Evolutionary conservation across 805 yeast species (phyloP), one percentile per base, ranked within the genome.

Genomic region (Suhomyces xylopsoci): DNA sequence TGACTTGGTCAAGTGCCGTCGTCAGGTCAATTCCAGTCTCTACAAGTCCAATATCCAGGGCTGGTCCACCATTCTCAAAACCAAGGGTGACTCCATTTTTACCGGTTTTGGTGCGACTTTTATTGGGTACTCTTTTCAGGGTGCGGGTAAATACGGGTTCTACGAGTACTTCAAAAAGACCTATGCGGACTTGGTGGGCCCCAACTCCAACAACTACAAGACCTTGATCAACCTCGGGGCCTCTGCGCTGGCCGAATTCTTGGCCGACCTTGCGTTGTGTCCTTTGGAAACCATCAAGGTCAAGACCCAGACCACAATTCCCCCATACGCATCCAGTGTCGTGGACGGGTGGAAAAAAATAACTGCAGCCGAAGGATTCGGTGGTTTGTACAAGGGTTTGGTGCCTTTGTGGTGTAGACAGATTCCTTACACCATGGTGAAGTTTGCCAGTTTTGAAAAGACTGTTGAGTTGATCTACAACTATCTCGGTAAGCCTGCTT

Each of bases 371-470:
- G 94, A 86, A 66, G 96, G 96, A 12, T 56, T 87, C 50, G 83
- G 76, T 20, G 89, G 90, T 1, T 77, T 93, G 49, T 93, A 92
- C 77, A 87, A 88, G 65, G 98, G 98, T 50, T 73, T 93, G 50
- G 86, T 84, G 8, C 98, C 99, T 12, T 78, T 93, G 58, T 94
- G 98, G 98, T 82, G 85, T 54, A 87, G 98, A 77, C 99, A 93
- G 74, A 88, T 93, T 62, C 99, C 98, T n/a, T 93, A 93, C 77
- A 93, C 98, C 25, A 92, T 93, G 97, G 96, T 88, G 56, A 93
- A 94, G 74, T 94, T 93, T 71, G 93, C 97, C 7, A 81, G 96
- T 24, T 93, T 94, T 74, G 99, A 93, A 76, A 88, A 84, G 67
- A 88, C 92, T 49, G 97, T 93, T 30, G 90, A 86, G 64, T 69